Base-by-base conservation (phyloP, 352 stramenopile species). In the Globisporangium paddicum region DNA sequence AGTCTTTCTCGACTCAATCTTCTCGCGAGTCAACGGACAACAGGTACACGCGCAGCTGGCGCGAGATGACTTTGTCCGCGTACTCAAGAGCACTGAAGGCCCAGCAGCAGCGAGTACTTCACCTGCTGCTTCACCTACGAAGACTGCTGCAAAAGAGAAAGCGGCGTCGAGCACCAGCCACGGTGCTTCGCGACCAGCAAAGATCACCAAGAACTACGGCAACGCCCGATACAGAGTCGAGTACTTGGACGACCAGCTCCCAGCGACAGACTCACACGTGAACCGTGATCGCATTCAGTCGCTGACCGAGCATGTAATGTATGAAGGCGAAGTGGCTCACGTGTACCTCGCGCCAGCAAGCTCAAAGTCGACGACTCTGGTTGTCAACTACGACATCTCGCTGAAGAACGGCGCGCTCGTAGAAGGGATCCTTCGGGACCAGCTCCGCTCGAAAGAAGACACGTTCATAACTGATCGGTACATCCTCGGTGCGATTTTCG, bases 191-290 rank as follows among this genome's bases (percentile, higher is more conserved):
- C 74, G 67, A 3, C 58, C 62, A 21, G 79, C 66, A 34, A 70
- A 69, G 38, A 62, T 89, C 41, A 26, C 61, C 0, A 64, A 69
- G 37, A 76, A 71, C 28, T 54, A 76, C 30, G 68, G 75, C 21
- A 82, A 83, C 60, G 75, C 69, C 3, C 66, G 62, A 28, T 89
- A 89, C 47, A 66, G 79, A 18, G 56, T 89, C n/a, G 55, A 63
- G 58, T 86, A 73, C 44, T 11, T 85, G 2, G 79, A 87, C 58
- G 60, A 55, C 3, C 57, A 60, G 1, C 26, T 26, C 10, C 63
- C 67, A 19, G 26, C 14, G 18, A 61, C 46, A 3, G 73, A 83
- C 11, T 59, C 35, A n/a, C 30, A 58, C 26, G 77, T 89, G 18
- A 35, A 58, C 5, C 73, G 79, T 10, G 62, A 63, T 32, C 68